These are phyloP conservation scores for Linanthus parryae DNA, from an alignment of 148 eudicot genomes.

Conservation along the genomic window DNA sequence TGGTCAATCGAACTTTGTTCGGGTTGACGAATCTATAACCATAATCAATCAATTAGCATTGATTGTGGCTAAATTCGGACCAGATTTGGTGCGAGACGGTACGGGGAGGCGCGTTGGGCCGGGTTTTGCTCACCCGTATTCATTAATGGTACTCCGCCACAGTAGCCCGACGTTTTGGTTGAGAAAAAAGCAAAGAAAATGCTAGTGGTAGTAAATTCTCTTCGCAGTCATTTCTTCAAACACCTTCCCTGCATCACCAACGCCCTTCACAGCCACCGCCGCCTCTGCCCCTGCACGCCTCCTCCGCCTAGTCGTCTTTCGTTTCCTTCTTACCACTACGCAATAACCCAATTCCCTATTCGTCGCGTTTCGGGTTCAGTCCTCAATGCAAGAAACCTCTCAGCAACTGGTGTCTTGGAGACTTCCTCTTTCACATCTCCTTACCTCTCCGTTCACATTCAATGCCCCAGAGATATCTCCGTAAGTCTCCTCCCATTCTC, in stretches of 20 bases:
- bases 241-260: constrained; percentile 43
- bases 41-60: too few relatives aligned
- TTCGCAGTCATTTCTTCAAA: constrained; percentile 63
- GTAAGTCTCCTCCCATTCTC: constrained; percentile 24
- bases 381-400: constrained; percentile 12
- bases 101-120: too few relatives aligned
- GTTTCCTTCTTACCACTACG: background rate
- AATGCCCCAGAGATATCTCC: constrained; percentile 48
- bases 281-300: constrained; percentile 11
- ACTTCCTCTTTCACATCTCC: constrained; percentile 37
- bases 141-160: too few relatives aligned
- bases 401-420: constrained; percentile 18
- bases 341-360: constrained; percentile 1
- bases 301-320: background rate
- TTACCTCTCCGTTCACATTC: constrained; percentile 55
- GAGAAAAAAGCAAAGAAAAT: background rate
- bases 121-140: too few relatives aligned
- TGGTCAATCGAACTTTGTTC: too few relatives aligned
- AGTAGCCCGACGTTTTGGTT: too few relatives aligned
- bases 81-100: too few relatives aligned
- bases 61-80: too few relatives aligned
- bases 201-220: constrained; percentile 8
- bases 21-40: too few relatives aligned
- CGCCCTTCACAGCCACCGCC: constrained; percentile 19
- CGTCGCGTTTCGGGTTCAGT: constrained; percentile 15